Base-by-base conservation (phyloP, 768 basidiomycete genomes). In the Mycena galericulata region DNA sequence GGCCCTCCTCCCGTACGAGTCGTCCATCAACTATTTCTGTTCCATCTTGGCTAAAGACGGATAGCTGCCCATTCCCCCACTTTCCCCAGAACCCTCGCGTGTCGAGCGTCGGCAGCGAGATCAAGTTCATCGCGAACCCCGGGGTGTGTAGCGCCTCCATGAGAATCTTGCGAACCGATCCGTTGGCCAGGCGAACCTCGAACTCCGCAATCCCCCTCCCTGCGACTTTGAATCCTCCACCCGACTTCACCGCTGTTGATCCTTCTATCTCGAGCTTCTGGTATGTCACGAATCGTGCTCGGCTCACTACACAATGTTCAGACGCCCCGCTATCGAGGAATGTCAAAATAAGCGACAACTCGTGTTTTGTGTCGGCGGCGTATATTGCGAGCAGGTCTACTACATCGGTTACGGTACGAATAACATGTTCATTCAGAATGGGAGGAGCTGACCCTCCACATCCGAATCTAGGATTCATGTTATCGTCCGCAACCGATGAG, bases 391-490 rank as follows among this genome's bases (percentile, higher is more conserved):
- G 53, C 22, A 27, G 18, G 14, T 24, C 30, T 34, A 38, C n/a
- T 54, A 54, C 53, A 54, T 54, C 53, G 30, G 53, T 30, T 54
- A 54, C 53, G n/a, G 53, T 54, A 54, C 32, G 53, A 36, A 3
- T 34, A 54, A 54, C 53, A 24, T 17, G 11, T 36, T 54, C 34
- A n/a, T 24, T 54, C 22, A 54, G 36, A 54, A 54, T 9, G 36
- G 53, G 32, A 34, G 53, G 18, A 54, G n/a, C n/a, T 54, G n/a
- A n/a, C 22, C 18, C 20, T 32, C 22, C 22, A 54, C 18, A 20
- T 34, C 53, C 27, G 12, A 29, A 18, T 38, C 30, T 54, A n/a
- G 8, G 53, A 38, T 22, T n/a, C 9, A 36, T 24, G 53, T 54
- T 38, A 54, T 36, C 32, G 53, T n/a, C 53, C 36, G 53, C 20